Percentiles rank a stretch among this genome's conserved stretches.
Evolutionary conservation across 768 basidiomycete genomes (phyloP).

Genomic region (Tricholoma sp.): DNA sequence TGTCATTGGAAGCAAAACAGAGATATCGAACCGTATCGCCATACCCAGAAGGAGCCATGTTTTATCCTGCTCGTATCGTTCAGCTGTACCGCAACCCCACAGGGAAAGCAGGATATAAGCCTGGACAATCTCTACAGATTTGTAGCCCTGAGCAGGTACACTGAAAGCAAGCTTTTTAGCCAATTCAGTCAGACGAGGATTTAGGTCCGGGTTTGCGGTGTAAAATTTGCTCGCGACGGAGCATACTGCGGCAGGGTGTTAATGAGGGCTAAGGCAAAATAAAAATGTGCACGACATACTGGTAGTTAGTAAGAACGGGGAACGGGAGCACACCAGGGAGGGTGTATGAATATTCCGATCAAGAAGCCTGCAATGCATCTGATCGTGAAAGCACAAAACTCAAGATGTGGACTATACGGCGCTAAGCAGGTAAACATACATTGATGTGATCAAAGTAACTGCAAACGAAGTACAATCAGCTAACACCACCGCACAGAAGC

Average conservation of each 20-base stretch:
- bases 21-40: constrained; percentile 60
- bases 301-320: constrained; percentile 92
- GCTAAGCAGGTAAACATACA: constrained; percentile 33
- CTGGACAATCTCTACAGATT: constrained; percentile 93
- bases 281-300: constrained; percentile 43
- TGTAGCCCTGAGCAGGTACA: constrained; percentile 83
- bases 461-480: constrained; percentile 9
- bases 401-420: background rate
- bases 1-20: background rate
- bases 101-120: constrained; percentile 85
- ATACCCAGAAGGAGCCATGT: constrained; percentile 90
- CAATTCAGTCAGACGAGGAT: constrained; percentile 71
- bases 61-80: constrained; percentile 94
- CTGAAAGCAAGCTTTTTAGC: constrained; percentile 86
- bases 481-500: constrained; percentile 5
- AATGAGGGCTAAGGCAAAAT: constrained; percentile 3
- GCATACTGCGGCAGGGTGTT: constrained; percentile 56
- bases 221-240: constrained; percentile 94
- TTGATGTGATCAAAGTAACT: constrained; percentile 78
- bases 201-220: constrained; percentile 73
- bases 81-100: constrained; percentile 93
- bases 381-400: constrained; percentile 10
- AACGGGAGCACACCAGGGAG: constrained; percentile 87
- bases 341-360: constrained; percentile 92
- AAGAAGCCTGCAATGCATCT: constrained; percentile 80